Conservation (phyloP, 371 early-diverging fungal genomes). For the Amoeboaphelidium protococcarum region DNA sequence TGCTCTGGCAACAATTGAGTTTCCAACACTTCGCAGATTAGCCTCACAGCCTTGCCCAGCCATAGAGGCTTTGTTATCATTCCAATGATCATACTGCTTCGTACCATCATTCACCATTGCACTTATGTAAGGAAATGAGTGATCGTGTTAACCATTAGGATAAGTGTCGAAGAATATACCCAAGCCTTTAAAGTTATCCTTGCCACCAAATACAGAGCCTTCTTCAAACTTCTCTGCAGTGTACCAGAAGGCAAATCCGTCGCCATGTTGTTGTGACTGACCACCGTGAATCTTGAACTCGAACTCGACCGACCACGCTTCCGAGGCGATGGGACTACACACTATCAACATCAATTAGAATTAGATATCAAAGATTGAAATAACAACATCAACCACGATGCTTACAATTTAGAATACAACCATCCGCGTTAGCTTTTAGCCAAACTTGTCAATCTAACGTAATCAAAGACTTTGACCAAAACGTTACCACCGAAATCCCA, state of each 20-base stretch:
- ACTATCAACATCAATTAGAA: conserved; percentile 1
- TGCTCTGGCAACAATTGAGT: conserved; percentile 39
- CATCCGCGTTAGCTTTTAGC: conserved; percentile 48
- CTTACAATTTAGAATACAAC: conserved; percentile 36
- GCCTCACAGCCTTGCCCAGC: conserved; percentile 3
- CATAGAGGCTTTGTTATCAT: conserved; percentile 44
- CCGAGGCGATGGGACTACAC: conserved; percentile 22
- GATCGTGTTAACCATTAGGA: conserved; percentile 47
- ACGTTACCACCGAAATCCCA: conserved; percentile 6
- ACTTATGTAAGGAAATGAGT: conserved; percentile 59
- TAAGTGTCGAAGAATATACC: conserved; percentile 91
- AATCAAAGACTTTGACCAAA: conserved; percentile 15
- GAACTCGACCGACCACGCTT: conserved; percentile 62
- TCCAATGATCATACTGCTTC: conserved; percentile 41
- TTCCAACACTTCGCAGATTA: conserved; percentile 2
- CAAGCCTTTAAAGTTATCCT: conserved; percentile 63
- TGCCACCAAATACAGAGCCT: conserved; percentile 71
- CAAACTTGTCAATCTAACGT: conserved; percentile 55
- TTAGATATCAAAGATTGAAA: neutral
- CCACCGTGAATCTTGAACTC: conserved; percentile 61
- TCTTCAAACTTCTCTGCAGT: conserved; percentile 24
- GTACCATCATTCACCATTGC: conserved; percentile 80
- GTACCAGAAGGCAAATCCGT: conserved; percentile 84
- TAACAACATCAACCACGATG: neutral
- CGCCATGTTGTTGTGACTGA: conserved; percentile 37